These are phyloP conservation scores for Jatropha curcas DNA, from an alignment of 345 rosid species.

Conservation along the genomic window DNA sequence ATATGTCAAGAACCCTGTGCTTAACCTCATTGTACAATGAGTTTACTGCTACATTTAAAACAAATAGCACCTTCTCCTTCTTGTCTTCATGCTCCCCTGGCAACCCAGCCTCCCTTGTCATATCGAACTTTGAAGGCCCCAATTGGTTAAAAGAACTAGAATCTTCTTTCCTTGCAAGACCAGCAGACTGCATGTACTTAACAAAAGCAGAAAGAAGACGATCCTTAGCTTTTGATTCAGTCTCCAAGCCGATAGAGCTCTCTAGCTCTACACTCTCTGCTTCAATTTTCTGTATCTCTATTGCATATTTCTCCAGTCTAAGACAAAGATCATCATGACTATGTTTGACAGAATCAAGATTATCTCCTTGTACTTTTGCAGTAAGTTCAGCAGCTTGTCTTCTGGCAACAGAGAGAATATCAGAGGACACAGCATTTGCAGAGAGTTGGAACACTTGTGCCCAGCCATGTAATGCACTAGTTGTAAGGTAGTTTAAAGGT, in stretches of 20 bases:
- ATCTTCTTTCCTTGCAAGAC: conserved; percentile 49
- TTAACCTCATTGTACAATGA: conserved; percentile 60
- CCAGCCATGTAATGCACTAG: conserved; percentile 78
- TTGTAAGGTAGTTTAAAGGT: conserved; percentile 76
- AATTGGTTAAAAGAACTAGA: conserved; percentile 32
- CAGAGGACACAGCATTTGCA: conserved; percentile 66
- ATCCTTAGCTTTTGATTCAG: conserved; percentile 74
- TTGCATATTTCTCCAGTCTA: conserved; percentile 56
- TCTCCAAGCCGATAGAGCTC: conserved; percentile 57
- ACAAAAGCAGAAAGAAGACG: conserved; percentile 64
- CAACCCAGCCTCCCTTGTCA: conserved; percentile 36
- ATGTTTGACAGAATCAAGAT: conserved; percentile 48
- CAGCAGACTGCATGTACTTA: conserved; percentile 68
- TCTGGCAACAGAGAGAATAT: conserved; percentile 62
- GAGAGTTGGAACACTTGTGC: conserved; percentile 70
- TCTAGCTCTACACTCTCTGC: conserved; percentile 60
- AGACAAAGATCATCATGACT: conserved; percentile 60
- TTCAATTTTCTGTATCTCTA: conserved; percentile 62
- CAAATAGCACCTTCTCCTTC: conserved; percentile 57
- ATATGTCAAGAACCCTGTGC: conserved; percentile 46
- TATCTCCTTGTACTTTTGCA: conserved; percentile 48
- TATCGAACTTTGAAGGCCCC: conserved; percentile 37
- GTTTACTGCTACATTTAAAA: conserved; percentile 53
- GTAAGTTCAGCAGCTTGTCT: conserved; percentile 75
- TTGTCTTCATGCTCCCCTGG: conserved; percentile 47